Evolutionary conservation across 345 rosid species (phyloP).

Genomic region (Litchi chinensis): DNA sequence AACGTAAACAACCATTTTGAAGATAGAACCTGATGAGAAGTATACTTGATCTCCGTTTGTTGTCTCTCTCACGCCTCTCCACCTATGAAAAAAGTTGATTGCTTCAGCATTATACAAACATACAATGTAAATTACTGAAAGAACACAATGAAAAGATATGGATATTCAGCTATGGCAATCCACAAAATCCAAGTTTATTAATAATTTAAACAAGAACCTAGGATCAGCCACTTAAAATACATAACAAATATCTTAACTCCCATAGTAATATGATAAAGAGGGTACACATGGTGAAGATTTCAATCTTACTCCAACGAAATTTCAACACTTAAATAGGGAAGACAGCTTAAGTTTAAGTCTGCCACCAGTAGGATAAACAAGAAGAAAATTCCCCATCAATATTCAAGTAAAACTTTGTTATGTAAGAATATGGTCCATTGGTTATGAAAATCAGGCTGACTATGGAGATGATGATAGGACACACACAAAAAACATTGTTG

Average conservation of each 20-base stretch:
- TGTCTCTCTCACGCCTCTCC: conserved; percentile 95
- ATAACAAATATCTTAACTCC: background rate
- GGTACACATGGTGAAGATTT: background rate
- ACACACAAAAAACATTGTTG: background rate
- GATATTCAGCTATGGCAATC: background rate
- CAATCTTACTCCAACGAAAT: background rate
- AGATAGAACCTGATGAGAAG: conserved; percentile 79
- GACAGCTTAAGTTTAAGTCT: background rate
- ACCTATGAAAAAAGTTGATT: conserved; percentile 56
- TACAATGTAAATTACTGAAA: background rate
- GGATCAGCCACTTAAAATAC: background rate
- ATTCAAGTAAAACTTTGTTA: background rate
- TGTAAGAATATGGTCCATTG: background rate
- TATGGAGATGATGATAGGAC: background rate
- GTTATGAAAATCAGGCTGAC: background rate
- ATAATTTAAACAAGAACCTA: conserved; percentile 3
- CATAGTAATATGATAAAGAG: background rate
- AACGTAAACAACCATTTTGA: conserved; percentile 68
- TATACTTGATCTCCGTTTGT: conserved; percentile 67
- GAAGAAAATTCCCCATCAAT: background rate
- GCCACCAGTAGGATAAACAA: background rate
- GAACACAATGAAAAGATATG: background rate
- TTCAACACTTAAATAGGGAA: background rate
- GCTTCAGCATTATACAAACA: conserved; percentile 13
- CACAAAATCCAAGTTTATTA: background rate